Evolutionary conservation across 169 alveolate species (phyloP).

Genomic region (Plasmodium chabaudi): DNA sequence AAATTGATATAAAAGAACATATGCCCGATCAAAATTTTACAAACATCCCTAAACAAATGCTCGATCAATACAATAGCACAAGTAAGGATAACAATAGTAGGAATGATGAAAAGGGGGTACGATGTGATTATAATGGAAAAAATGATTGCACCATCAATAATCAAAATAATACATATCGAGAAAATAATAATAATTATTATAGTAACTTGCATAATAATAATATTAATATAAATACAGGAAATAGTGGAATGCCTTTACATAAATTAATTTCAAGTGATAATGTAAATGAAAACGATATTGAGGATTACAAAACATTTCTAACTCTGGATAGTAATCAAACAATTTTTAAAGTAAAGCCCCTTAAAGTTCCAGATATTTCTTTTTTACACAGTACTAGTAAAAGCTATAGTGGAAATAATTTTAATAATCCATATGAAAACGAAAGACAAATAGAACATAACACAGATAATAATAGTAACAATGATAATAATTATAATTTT

Average conservation of each 20-base stretch:
- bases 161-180: neutral
- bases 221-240: conserved; percentile 13
- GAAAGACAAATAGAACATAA: neutral
- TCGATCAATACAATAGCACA: conserved; percentile 3
- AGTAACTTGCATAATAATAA: neutral
- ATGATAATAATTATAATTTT: neutral
- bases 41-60: conserved; percentile 9
- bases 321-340: conserved; percentile 62
- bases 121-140: neutral
- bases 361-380: conserved; percentile 67
- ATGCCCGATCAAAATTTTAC: conserved; percentile 6
- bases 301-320: conserved; percentile 61
- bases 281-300: conserved; percentile 51
- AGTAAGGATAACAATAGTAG: neutral
- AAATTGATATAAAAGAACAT: conserved; percentile 22
- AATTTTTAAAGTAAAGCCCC: conserved; percentile 55
- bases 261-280: conserved; percentile 1
- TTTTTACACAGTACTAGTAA: conserved; percentile 43
- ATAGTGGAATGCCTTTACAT: conserved; percentile 4
- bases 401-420: conserved; percentile 8
- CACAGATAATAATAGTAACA: neutral
- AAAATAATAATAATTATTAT: neutral
- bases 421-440: neutral
- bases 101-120: conserved; percentile 3
- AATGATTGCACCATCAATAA: neutral